Evolutionary conservation across 441 rosid species (phyloP).

Genomic region (Jatropha multifida): DNA sequence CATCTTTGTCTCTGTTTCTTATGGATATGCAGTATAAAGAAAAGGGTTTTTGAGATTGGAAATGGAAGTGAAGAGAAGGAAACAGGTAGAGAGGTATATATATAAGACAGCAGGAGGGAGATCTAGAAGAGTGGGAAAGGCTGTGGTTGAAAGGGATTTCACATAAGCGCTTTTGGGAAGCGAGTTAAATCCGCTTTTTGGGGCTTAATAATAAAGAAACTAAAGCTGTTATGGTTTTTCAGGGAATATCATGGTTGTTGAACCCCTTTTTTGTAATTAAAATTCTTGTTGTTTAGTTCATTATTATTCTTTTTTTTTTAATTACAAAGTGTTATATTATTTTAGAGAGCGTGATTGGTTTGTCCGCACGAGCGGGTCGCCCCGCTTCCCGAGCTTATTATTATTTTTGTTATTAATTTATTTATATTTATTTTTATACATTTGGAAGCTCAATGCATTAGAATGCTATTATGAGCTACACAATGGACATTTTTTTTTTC

Average conservation of each 20-base stretch:
- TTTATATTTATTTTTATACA: not conserved
- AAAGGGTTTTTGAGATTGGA: slow-evolving; percentile 6
- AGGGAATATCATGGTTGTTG: slow-evolving; percentile 20
- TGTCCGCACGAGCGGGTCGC: slow-evolving; percentile 69
- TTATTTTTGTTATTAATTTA: not conserved
- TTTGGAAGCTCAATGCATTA: no score
- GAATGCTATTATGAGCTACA: no score
- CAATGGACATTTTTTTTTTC: no score
- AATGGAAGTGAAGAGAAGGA: slow-evolving; percentile 30
- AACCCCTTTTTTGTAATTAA: slow-evolving; percentile 25
- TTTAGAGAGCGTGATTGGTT: slow-evolving; percentile 38
- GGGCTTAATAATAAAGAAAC: not conserved
- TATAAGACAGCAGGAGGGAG: slow-evolving; percentile 30
- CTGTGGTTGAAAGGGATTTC: slow-evolving; percentile 28
- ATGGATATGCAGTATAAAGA: not conserved
- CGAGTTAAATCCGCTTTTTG: slow-evolving; percentile 21
- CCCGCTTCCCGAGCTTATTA: slow-evolving; percentile 53
- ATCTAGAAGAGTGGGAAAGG: slow-evolving; percentile 26
- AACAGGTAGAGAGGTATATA: slow-evolving; percentile 26
- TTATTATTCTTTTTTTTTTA: slow-evolving; percentile 2
- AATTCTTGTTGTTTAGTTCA: slow-evolving; percentile 23
- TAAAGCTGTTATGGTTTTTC: slow-evolving; percentile 6
- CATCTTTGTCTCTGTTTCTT: slow-evolving; percentile 9
- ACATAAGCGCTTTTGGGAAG: slow-evolving; percentile 40
- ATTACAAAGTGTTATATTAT: slow-evolving; percentile 7